Evolutionary conservation across 164 flowering plant species (phyloP).

Genomic region (Annona squamosa): DNA sequence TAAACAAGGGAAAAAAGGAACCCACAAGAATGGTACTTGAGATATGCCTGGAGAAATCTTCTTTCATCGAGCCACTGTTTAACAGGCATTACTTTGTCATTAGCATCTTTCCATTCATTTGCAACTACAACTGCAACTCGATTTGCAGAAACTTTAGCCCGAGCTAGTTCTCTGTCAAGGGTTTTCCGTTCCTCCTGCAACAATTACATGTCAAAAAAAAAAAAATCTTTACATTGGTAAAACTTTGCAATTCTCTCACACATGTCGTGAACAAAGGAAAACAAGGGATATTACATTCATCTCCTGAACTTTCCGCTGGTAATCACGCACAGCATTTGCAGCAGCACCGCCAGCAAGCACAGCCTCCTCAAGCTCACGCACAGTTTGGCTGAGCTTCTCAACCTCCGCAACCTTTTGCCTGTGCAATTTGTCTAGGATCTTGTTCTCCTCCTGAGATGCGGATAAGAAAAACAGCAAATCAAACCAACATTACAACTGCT

Average conservation of each 20-base stretch:
- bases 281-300: slow-evolving; percentile 42
- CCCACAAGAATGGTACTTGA: not conserved
- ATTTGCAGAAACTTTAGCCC: slow-evolving; percentile 70
- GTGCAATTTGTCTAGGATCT: slow-evolving; percentile 64
- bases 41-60: slow-evolving; percentile 54
- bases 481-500: too few species aligned
- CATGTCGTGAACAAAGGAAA: not conserved
- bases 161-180: slow-evolving; percentile 74
- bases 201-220: not conserved
- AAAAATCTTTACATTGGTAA: not conserved
- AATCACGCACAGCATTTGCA: slow-evolving; percentile 75
- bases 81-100: slow-evolving; percentile 88
- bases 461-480: not conserved
- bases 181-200: slow-evolving; percentile 61
- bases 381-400: slow-evolving; percentile 66
- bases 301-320: slow-evolving; percentile 62
- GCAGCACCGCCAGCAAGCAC: slow-evolving; percentile 74
- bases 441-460: slow-evolving; percentile 53
- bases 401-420: slow-evolving; percentile 65
- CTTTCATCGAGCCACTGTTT: slow-evolving; percentile 83
- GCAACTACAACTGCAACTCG: slow-evolving; percentile 81
- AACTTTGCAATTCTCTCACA: not conserved
- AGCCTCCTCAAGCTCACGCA: slow-evolving; percentile 69
- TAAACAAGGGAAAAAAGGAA: not conserved
- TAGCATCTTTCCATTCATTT: slow-evolving; percentile 87